Conservation (phyloP, 2,329 filamentous ascomycete genomes). For the Biscogniauxia mediterranea region DNA sequence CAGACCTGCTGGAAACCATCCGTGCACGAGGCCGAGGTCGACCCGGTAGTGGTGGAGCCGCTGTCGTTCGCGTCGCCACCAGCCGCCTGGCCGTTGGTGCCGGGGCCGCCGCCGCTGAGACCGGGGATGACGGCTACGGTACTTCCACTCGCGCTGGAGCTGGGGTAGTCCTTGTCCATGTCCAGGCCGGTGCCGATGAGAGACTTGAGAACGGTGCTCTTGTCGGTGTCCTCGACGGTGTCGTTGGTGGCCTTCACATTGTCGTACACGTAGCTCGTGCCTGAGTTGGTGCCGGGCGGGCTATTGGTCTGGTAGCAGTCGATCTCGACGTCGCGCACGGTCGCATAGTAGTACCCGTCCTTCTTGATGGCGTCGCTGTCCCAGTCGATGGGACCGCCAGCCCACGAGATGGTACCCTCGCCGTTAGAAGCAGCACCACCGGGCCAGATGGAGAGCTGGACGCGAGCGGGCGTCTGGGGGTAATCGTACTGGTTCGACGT, state of each 20-base stretch:
- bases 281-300: conserved; percentile 65
- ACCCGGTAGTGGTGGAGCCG: conserved; percentile 11
- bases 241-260: conserved; percentile 65
- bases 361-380: conserved; percentile 73
- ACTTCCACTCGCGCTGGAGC: conserved; percentile 33
- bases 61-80: conserved; percentile 15
- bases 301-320: conserved; percentile 72
- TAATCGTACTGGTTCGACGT: conserved; percentile 80
- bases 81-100: conserved; percentile 33
- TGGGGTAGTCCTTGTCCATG: conserved; percentile 47
- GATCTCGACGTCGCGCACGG: conserved; percentile 73
- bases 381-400: conserved; percentile 90
- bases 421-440: conserved; percentile 78
- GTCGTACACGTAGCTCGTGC: conserved; percentile 75
- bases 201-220: conserved; percentile 73
- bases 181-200: conserved; percentile 79
- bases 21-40: conserved; percentile 22
- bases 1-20: conserved; percentile 31
- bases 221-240: conserved; percentile 73
- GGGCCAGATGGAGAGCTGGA: conserved; percentile 96
- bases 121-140: conserved; percentile 29
- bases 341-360: conserved; percentile 85
- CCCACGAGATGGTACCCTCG: conserved; percentile 85
- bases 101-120: conserved; percentile 30
- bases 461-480: conserved; percentile 86